Base-by-base conservation (phyloP, 768 basidiomycete genomes). In the Erythrobasidium yunnanense region DNA sequence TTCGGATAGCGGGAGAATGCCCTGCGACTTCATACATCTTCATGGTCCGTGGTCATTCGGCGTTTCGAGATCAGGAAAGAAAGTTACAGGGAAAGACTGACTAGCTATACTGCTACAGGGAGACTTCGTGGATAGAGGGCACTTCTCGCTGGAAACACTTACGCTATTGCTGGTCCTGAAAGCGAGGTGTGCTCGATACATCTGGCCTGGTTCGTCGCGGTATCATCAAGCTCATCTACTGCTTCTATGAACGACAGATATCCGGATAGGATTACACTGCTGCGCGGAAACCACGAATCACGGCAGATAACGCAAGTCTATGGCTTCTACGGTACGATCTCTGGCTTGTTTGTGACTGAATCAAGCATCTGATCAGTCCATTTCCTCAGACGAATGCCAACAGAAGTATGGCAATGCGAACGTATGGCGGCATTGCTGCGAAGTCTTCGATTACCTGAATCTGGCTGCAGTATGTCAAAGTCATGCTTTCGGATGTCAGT, bases 291-390 rank as follows among this genome's bases (percentile, higher is more conserved):
- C 77, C 93, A 97, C 75, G 93, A 96, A 76, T 91, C 88, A 72
- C 79, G 93, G 69, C 93, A 97, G 76, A 97, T 97, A 71, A 97
- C 93, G 2, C 93, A 97, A 73, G 93, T 91, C 1, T 96, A 96
- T 67, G 93, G 92, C n/a, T 96, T 95, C 76, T 96, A 95, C 74
- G 91, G 91, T 91, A 65, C 68, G 84, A 11, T 22, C 17, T 34
- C 20, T 18, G 27, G n/a, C 18, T 23, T 62, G 42, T 20, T 45
- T 45, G 42, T 15, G 42, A 45, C 42, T 6, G 22, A 6, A 13
- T 27, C 22, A 55, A 32, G 22, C 23, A 38, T 20, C 17, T 29
- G 27, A 53, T 53, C 17, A n/a, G 51, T 13, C 17, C 17, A 15
- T 15, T 29, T 25, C n/a, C n/a, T n/a, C n/a, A 79, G 92, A 95